Evolutionary conservation across 78 protist species (phyloP).

Genomic region (Dictyostelium citrinum): DNA sequence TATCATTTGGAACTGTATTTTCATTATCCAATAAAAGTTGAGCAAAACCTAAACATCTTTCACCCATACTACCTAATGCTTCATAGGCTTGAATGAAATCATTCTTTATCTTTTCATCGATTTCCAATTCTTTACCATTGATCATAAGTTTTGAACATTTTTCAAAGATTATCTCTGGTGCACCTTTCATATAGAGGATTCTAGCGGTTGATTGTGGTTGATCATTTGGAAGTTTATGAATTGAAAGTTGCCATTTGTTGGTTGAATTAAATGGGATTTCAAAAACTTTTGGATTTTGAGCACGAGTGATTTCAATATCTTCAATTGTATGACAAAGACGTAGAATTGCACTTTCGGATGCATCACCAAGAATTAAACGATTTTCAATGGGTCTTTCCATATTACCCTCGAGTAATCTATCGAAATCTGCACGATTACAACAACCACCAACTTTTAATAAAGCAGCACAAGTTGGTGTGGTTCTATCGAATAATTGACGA

Average conservation of each 20-base stretch:
- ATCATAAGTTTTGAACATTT: slow-evolving; percentile 78
- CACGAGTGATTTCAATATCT: slow-evolving; percentile 31
- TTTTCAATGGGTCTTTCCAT: slow-evolving; percentile 66
- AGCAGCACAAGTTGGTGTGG: slow-evolving; percentile 3
- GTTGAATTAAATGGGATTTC: slow-evolving; percentile 94
- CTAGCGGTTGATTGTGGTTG: not conserved
- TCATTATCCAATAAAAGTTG: not conserved
- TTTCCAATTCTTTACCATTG: slow-evolving; percentile 70
- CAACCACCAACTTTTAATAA: slow-evolving; percentile 30
- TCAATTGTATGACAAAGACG: slow-evolving; percentile 23
- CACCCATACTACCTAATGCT: slow-evolving; percentile 66
- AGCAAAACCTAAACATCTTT: slow-evolving; percentile 69
- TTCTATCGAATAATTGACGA: slow-evolving; percentile 16
- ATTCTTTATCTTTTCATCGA: slow-evolving; percentile 6
- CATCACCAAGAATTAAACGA: slow-evolving; percentile 85
- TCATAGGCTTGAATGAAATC: slow-evolving; percentile 67
- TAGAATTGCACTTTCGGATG: slow-evolving; percentile 88
- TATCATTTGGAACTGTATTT: slow-evolving; percentile 32
- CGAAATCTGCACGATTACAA: slow-evolving; percentile 67
- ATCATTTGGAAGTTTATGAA: slow-evolving; percentile 28
- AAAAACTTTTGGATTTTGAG: slow-evolving; percentile 61
- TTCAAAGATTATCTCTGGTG: slow-evolving; percentile 91
- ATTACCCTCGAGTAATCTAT: slow-evolving; percentile 45
- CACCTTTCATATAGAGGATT: slow-evolving; percentile 92
- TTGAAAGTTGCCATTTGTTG: slow-evolving; percentile 88